Evolutionary conservation across 495 filamentous ascomycete genomes (phyloP), one percentile per base, ranked within the genome.

Genomic region (Hypoxylon intermedium): DNA sequence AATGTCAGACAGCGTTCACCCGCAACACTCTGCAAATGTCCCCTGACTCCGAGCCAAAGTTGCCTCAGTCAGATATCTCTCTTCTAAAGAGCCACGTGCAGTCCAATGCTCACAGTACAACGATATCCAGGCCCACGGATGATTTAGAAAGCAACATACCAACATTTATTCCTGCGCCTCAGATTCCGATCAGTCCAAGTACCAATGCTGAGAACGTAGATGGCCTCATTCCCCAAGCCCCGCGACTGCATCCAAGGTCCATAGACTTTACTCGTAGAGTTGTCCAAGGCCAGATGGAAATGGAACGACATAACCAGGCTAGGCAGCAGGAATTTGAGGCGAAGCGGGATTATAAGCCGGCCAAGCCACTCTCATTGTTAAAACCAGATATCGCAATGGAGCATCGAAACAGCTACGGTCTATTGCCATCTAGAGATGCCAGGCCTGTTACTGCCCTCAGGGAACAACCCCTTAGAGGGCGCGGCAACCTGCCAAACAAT

Each of bases 251-350:
- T 21, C 56, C 51, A 2, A 56, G 30, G 33, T 53, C 62, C 6
- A 13, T 65, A 30, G 56, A 60, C 0, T 60, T 65, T 46, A 41
- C 62, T 33, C 23, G 30, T 33, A 65, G 40, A 41, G 21, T 57
- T 3, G 38, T 47, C 11, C 45, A 48, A 20, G 41, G 15, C 4
- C 47, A 65, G 18, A 56, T 40, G 11, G 7, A 48, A 20, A 41
- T 5, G 36, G 51, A 21, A 1, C 7, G 5, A 6, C 13, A 21
- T 34, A 12, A 24, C 7, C 34, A 48, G 11, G 16, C 2, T 21
- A 15, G 23, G 5, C 44, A 28, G 33, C 13, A 38, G n/a, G 11
- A 9, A 5, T 7, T 11, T 12, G 7, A 30, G 11, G 31, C 15
- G 31, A 52, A 6, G 20, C 20, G 6, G 1, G 11, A 41, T 3